Evolutionary conservation across 768 basidiomycete genomes (phyloP), one percentile per base, ranked within the genome.

Genomic region (Boletus edulis): DNA sequence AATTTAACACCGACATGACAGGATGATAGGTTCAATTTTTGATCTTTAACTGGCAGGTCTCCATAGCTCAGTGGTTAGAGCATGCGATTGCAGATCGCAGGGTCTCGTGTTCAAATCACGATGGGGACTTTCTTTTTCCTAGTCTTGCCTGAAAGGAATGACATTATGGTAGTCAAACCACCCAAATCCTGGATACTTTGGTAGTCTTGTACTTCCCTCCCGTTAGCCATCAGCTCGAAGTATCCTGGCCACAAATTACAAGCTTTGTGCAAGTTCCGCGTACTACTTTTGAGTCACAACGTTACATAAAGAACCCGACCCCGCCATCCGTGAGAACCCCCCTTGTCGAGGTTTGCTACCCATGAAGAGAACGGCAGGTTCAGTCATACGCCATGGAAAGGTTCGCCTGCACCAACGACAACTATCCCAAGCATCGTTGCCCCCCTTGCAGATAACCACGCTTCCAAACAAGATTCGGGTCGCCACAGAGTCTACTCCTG

Each of bases 401-500:
- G 63, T 46, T 48, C 55, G 58, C 31, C 37, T 60, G 58, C 67
- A 62, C 52, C 64, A n/a, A 46, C 61, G 60, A 49, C 65, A 60
- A 31, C 46, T 68, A 10, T 68, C 69, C 5, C 69, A 67, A 27
- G 57, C 65, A 24, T 58, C 68, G 31, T 60, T 54, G 55, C 72
- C 66, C 54, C 76, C 76, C 4, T 76, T 81, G 24, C 79, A 81
- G 59, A 78, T 96, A 32, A 95, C 96, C 0, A 94, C 91, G 1
- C 78, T 98, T 0, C 85, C 93, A 6, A 98, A 97, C 75, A 92
- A 88, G 70, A 81, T 98, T 43, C 79, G 94, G 55, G 91, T 98
- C 40, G 94, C 92, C 15, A 97, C 94, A 9, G 92, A 97, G 72
- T 77, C 81, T 2, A 89, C 89, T 4, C 94, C 94, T 0, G 92